These are phyloP conservation scores for Trichoderma pleuroti DNA, from an alignment of 2,329 filamentous ascomycete genomes.

Conservation along the genomic window DNA sequence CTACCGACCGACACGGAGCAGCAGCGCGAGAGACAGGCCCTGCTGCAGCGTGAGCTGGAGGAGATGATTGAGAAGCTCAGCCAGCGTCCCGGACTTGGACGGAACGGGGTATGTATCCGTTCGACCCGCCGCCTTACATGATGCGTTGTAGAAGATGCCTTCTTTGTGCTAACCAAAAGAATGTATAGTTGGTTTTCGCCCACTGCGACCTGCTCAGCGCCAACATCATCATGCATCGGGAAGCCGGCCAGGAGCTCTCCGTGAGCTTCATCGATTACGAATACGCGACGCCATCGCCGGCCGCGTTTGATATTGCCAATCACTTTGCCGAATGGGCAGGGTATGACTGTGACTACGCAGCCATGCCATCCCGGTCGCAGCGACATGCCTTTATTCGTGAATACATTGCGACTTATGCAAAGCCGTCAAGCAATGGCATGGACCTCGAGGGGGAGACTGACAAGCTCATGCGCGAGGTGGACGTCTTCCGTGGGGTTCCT, in stretches of 20 bases:
- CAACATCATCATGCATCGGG: constrained; percentile 79
- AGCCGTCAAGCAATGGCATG: constrained; percentile 42
- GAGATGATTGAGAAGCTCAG: constrained; percentile 68
- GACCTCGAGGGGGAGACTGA: constrained; percentile 61
- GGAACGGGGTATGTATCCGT: constrained; percentile 59
- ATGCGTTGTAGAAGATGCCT: neutral
- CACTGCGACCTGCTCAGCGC: constrained; percentile 96
- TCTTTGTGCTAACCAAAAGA: neutral
- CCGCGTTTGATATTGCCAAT: constrained; percentile 94
- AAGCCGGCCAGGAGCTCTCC: constrained; percentile 35
- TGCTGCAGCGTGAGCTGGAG: constrained; percentile 71
- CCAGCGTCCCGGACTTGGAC: constrained; percentile 71
- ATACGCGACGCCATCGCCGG: constrained; percentile 90
- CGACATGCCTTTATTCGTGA: constrained; percentile 77
- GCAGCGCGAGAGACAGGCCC: constrained; percentile 63
- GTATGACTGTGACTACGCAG: constrained; percentile 87
- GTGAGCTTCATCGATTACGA: constrained; percentile 95
- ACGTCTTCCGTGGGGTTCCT: constrained; percentile 81
- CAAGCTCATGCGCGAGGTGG: constrained; percentile 74
- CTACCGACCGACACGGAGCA: constrained; percentile 70
- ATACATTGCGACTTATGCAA: constrained; percentile 74
- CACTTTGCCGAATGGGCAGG: constrained; percentile 99
- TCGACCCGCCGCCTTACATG: neutral
- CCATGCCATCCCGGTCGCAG: constrained; percentile 73
- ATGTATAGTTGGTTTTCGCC: constrained; percentile 72